Base-by-base conservation (phyloP, 2,329 filamentous ascomycete genomes). In the Dichotomopilus funicola region DNA sequence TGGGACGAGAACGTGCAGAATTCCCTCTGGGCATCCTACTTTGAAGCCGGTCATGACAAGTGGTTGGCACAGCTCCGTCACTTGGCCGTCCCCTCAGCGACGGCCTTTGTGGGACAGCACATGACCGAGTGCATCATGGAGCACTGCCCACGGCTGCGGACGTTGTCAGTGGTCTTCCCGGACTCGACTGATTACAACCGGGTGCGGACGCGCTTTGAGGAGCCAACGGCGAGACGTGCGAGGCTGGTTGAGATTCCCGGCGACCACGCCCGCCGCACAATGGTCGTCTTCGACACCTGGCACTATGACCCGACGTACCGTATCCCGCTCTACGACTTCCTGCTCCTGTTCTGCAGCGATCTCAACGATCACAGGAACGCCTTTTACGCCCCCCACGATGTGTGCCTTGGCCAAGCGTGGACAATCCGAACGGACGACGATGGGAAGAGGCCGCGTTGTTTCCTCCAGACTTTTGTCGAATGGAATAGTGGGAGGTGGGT, bases 41-140 rank as follows among this genome's bases (percentile, higher is more conserved):
- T 41, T 8, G 8, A 27, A 11, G 19, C 44, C 13, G 36, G 19
- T 12, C 37, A 42, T 27, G 7, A n/a, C 27, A 12, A 8, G 8
- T 53, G 51, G 44, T 31, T 53, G 33, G 35, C 44, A 13, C 27
- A 49, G 44, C n/a, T 53, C 37, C 51, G 51, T 9, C 38, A 53
- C 13, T 11, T 53, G 31, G 51, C 51, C n/a, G 37, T 53, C n/a
- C 44, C 51, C 2, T 36, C 31, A 13, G n/a, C 37, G 13, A 49
- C n/a, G 9, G 13, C 45, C 13, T 43, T 43, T 7, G 4, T 34
- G 5, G 43, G 37, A 8, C 37, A 35, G 48, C 7, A 41, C 27
- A n/a, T 19, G 12, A 42, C 27, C 5, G 9, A 35, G 7, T 34
- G 31, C 8, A 19, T 50, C 4, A 2, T 34, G 7, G 3, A 35